Percentiles rank a stretch among this genome's conserved stretches.
Evolutionary conservation across 2,329 filamentous ascomycete species (phyloP).

Genomic region (Helotiales sp.): DNA sequence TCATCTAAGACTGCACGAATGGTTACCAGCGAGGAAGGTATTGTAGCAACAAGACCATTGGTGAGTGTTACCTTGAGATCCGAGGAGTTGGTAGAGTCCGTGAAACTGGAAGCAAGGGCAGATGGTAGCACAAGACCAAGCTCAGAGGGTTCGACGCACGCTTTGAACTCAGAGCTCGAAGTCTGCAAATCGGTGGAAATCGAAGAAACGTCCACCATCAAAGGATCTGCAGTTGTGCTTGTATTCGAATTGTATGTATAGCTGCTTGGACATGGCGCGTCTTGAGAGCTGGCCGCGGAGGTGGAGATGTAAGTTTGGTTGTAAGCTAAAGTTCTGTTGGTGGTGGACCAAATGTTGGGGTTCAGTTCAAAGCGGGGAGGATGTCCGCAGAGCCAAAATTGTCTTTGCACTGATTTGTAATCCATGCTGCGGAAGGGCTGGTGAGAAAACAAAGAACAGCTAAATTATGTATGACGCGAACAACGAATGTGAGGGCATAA

Average conservation of each 20-base stretch:
- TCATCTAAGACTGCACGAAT: neutral
- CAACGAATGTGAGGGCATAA: conserved; percentile 15
- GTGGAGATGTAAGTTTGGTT: conserved; percentile 62
- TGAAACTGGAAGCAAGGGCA: neutral
- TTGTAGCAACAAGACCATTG: conserved; percentile 1
- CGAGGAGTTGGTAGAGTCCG: neutral
- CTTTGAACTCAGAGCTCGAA: conserved; percentile 4
- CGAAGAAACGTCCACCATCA: conserved; percentile 7
- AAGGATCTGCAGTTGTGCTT: conserved; percentile 15
- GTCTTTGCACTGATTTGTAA: neutral
- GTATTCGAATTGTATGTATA: conserved; percentile 2
- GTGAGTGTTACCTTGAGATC: conserved; percentile 6
- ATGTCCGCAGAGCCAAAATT: neutral
- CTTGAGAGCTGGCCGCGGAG: conserved; percentile 77
- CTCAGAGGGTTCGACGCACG: conserved; percentile 13
- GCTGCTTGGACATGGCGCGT: conserved; percentile 55
- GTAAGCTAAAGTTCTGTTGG: conserved; percentile 3
- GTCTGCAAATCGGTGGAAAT: neutral
- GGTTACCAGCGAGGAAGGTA: conserved; percentile 4
- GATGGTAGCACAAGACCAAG: conserved; percentile 2
- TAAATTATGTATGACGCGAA: neutral
- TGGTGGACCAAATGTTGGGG: conserved; percentile 8
- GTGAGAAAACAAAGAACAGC: conserved; percentile 3
- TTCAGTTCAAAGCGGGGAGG: conserved; percentile 5
- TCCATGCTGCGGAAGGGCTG: neutral